These are phyloP conservation scores for Podila minutissima DNA, from an alignment of 192 early-diverging fungal species.

Conservation along the genomic window DNA sequence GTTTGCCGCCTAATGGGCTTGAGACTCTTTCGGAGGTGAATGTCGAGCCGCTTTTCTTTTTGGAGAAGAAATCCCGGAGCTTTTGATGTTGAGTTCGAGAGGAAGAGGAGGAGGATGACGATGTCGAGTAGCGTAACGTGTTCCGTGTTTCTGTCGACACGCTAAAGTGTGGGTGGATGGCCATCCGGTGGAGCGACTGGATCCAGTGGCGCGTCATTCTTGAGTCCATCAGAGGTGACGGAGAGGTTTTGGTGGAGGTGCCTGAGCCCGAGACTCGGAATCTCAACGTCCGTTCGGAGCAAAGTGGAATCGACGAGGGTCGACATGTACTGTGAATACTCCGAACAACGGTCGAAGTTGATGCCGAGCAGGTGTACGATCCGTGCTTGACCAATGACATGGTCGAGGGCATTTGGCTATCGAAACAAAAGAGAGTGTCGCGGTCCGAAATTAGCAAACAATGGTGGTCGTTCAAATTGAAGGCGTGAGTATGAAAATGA, in stretches of 20 bases:
- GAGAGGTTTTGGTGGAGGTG: not conserved
- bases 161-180: constrained; percentile 20
- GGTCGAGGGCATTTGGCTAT: constrained; percentile 26
- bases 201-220: constrained; percentile 50
- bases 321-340: not conserved
- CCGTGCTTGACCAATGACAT: constrained; percentile 29
- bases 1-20: too few relatives aligned
- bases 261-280: not conserved
- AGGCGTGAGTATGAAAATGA: too few relatives aligned
- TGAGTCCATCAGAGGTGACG: constrained; percentile 9
- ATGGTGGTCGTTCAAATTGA: too few relatives aligned
- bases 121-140: not conserved
- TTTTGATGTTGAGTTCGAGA: not conserved
- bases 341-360: not conserved
- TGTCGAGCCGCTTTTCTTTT: not conserved
- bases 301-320: not conserved
- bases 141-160: too few relatives aligned
- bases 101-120: not conserved
- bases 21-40: not conserved
- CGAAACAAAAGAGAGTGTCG: too few relatives aligned
- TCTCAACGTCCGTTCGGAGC: not conserved
- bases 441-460: too few relatives aligned
- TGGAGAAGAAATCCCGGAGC: not conserved
- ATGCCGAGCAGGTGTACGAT: not conserved
- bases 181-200: constrained; percentile 41